A percentile compares a stretch with the other conserved stretches of the same genome.
These are phyloP conservation scores for Arthrobotrys iridis DNA, from an alignment of 2,329 filamentous ascomycete genomes.

Conservation along the genomic window DNA sequence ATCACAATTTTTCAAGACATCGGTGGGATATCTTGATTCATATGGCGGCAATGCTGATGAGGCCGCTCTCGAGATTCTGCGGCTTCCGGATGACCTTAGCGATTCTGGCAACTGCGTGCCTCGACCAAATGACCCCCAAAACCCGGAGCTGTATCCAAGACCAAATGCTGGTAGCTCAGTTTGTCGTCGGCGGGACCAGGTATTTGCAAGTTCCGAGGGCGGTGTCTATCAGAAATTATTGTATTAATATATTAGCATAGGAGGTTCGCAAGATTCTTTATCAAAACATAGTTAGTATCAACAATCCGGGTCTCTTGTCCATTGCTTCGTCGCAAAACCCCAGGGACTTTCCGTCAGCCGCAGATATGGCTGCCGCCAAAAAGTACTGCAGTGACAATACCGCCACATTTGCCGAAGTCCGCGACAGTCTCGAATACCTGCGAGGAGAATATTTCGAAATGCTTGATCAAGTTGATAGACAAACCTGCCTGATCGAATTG, in stretches of 20 bases:
- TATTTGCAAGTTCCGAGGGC: not conserved
- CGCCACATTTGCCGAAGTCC: not conserved
- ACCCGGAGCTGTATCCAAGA: not conserved
- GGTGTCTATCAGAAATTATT: not conserved
- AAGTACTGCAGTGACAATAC: slow-evolving; percentile 1
- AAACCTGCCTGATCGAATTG: not conserved
- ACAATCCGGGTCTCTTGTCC: not conserved
- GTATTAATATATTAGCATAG: not conserved
- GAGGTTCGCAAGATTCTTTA: not conserved
- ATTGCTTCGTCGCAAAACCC: not conserved
- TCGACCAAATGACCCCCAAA: not conserved
- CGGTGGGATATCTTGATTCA: not conserved
- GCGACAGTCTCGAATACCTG: not conserved
- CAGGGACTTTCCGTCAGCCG: not conserved
- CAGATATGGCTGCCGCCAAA: not conserved
- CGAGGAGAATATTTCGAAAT: not conserved
- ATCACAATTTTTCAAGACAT: not conserved
- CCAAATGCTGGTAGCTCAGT: not conserved
- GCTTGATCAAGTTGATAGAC: not conserved
- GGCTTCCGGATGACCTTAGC: not conserved
- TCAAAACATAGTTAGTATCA: not conserved
- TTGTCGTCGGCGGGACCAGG: slow-evolving; percentile 1
- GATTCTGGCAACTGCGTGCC: not conserved
- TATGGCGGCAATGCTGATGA: not conserved
- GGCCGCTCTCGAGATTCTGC: not conserved